phyloP scores from a whole-genome alignment of 129 eudicot genomes.

The Chrysanthemum lavandulifolium region DNA sequence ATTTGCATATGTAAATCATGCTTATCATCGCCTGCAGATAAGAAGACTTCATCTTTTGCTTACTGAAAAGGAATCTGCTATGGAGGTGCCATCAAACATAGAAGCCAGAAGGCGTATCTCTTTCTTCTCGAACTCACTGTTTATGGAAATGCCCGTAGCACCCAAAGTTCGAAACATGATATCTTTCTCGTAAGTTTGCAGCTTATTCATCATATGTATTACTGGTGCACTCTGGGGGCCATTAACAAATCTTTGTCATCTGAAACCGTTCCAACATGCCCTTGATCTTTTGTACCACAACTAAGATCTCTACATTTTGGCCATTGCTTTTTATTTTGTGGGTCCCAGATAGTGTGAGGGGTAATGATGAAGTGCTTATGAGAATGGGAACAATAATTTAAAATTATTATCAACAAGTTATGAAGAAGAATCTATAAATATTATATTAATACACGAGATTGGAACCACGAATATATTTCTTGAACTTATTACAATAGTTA shows the following conservation, averaged over 20 bases:
- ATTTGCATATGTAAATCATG: conserved; percentile 16
- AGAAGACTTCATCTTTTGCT: conserved; percentile 80
- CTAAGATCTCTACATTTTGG: conserved; percentile 12
- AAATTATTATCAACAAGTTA: no score
- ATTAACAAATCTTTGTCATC: conserved; percentile 4
- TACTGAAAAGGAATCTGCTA: conserved; percentile 89
- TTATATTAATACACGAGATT: no score
- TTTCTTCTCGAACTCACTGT: conserved; percentile 91
- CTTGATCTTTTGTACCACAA: neutral
- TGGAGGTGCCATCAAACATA: conserved; percentile 92
- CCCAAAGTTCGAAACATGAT: conserved; percentile 97
- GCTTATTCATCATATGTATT: neutral
- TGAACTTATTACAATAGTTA: conserved; percentile 2
- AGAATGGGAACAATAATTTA: no score
- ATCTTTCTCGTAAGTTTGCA: conserved; percentile 77
- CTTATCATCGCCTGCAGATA: conserved; percentile 45
- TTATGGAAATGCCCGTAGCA: conserved; percentile 94
- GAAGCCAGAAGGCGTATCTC: conserved; percentile 92
- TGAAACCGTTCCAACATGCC: neutral
- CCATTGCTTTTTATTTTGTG: conserved; percentile 1
- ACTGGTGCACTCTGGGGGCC: neutral
- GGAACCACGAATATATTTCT: neutral
- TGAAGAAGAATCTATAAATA: no score
- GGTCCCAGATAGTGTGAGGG: conserved; percentile 9
- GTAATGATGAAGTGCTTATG: neutral